Conservation (phyloP, 805 yeast genomes). For the Barnettozyma sucrosica region DNA sequence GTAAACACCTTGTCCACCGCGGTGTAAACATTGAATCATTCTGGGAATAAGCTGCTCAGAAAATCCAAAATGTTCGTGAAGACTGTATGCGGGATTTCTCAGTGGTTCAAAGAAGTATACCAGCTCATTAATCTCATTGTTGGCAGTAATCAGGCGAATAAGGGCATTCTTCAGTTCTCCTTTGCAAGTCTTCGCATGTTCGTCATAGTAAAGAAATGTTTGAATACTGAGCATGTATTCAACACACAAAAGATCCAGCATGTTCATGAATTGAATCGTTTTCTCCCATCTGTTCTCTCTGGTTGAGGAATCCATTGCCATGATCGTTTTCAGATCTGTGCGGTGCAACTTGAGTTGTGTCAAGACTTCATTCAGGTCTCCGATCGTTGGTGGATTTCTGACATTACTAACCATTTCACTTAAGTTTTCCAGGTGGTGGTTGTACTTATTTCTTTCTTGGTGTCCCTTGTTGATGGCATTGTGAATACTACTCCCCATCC, state of each 20-base stretch:
- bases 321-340: neutral
- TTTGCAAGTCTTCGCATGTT: neutral
- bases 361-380: neutral
- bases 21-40: constrained; percentile 1
- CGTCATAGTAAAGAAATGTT: neutral
- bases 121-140: neutral
- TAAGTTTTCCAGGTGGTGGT: neutral
- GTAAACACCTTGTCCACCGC: neutral
- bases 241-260: neutral
- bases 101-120: neutral
- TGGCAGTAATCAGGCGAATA: neutral
- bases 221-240: neutral
- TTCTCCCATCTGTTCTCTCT: constrained; percentile 1
- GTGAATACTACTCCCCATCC: neutral
- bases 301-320: constrained; percentile 3
- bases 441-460: neutral
- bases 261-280: neutral
- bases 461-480: neutral
- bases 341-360: neutral
- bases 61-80: constrained; percentile 1
- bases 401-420: constrained; percentile 2
- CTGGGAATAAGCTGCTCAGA: constrained; percentile 1
- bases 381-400: neutral
- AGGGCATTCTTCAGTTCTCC: neutral
- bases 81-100: neutral